Conservation (phyloP, 352 stramenopile genomes). For the Globisporangium spinosum region DNA sequence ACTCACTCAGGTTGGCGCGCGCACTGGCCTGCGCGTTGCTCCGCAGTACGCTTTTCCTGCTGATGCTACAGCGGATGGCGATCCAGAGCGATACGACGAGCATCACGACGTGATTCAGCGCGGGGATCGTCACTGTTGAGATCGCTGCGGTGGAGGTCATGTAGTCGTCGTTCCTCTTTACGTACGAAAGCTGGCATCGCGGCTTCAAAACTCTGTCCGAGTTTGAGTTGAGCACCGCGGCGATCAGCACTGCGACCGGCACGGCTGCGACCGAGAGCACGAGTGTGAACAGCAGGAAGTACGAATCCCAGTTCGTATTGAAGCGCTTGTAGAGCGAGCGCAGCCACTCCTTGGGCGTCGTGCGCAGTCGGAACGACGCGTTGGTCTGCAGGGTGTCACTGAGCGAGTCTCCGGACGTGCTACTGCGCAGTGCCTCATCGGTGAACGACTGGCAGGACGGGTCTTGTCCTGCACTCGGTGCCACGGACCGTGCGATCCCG, state of each 20-base stretch:
- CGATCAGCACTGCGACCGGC: conserved; percentile 33
- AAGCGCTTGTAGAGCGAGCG: conserved; percentile 50
- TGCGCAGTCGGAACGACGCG: conserved; percentile 4
- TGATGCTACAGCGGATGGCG: conserved; percentile 72
- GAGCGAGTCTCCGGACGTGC: conserved; percentile 17
- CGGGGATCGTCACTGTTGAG: conserved; percentile 45
- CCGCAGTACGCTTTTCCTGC: conserved; percentile 61
- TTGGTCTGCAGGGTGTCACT: conserved; percentile 15
- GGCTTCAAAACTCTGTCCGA: conserved; percentile 33
- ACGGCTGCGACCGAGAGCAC: conserved; percentile 49
- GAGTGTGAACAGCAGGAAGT: conserved; percentile 56
- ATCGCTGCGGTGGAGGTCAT: conserved; percentile 41
- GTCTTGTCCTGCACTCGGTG: conserved; percentile 14
- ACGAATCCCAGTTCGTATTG: conserved; percentile 72
- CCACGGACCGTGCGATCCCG: conserved; percentile 3
- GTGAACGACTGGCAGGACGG: conserved; percentile 26
- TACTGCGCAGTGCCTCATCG: conserved; percentile 14
- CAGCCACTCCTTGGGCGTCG: conserved; percentile 18
- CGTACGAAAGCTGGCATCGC: conserved; percentile 37
- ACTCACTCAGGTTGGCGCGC: conserved; percentile 63
- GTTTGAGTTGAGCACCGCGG: conserved; percentile 29
- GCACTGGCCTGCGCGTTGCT: conserved; percentile 50
- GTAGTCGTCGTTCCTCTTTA: conserved; percentile 22
- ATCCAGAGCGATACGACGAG: conserved; percentile 62
- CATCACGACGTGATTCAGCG: conserved; percentile 69